Evolutionary conservation across 768 basidiomycete genomes (phyloP).

Genomic region (Mycena epipterygia): DNA sequence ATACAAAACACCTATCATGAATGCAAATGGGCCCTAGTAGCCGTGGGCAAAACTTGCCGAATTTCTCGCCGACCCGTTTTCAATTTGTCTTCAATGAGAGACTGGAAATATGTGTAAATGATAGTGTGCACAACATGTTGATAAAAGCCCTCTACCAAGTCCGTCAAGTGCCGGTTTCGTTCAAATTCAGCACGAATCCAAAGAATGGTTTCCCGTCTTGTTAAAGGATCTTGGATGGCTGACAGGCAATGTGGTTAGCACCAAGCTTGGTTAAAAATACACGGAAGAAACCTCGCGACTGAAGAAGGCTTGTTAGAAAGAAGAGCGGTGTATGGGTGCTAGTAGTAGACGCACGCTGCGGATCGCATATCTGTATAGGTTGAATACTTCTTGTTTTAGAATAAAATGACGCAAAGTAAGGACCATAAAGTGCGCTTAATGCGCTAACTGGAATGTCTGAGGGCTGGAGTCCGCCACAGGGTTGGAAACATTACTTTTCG

Average conservation of each 20-base stretch:
- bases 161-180: conserved; percentile 67
- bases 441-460: neutral
- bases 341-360: conserved; percentile 65
- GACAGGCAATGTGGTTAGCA: conserved; percentile 13
- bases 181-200: conserved; percentile 86
- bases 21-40: neutral
- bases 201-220: conserved; percentile 73
- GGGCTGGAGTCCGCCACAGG: too few species aligned
- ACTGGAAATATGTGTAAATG: conserved; percentile 51
- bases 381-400: conserved; percentile 59
- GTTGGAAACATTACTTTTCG: too few species aligned
- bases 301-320: conserved; percentile 11
- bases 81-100: conserved; percentile 72
- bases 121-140: neutral
- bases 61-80: conserved; percentile 71
- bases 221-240: conserved; percentile 74
- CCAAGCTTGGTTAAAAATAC: too few species aligned
- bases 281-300: conserved; percentile 32
- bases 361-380: conserved; percentile 62
- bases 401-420: conserved; percentile 83
- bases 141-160: conserved; percentile 60
- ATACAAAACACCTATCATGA: neutral
- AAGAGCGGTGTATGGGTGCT: neutral
- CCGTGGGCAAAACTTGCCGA: conserved; percentile 65
- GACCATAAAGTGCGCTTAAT: conserved; percentile 32